Evolutionary conservation across 2,329 filamentous ascomycete genomes (phyloP), one percentile per base, ranked within the genome.

Genomic region (Passalora sequoiae): DNA sequence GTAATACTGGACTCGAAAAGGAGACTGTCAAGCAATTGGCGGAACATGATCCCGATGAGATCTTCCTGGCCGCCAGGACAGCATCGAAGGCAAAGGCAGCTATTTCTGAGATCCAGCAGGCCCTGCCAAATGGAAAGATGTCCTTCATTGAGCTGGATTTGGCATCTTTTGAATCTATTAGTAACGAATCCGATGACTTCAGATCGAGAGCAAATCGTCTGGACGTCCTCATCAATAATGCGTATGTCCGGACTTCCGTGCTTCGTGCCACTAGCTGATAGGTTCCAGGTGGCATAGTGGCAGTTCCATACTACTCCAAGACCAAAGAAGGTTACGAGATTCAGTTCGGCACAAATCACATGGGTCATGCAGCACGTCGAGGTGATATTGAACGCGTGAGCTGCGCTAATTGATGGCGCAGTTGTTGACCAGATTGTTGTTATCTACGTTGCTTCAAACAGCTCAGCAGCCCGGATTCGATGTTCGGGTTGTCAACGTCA

Each of bases 281-380:
- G 37, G 28, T 40, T 22, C 12, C 17, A 12, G 24, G 33, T n/a
- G 70, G 70, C 32, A 62, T 72, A 40, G 71, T 70, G 61, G 57
- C 54, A 17, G 38, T 54, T 6, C 62, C 65, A 2, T 57, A 53
- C 30, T 57, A 53, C 30, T 60, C 55, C 13, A 60, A 63, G 5
- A 74, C 72, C 0, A 60, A 64, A 9, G 70, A 75, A 30, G 72
- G 71, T 36, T 74, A 73, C 49, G 72, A 76, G 55, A 64, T 71
- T 27, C 42, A 75, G 40, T 71, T 75, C 43, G 73, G 69, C 20
- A 74, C 69, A 4, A 76, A 76, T 49, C 68, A 75, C 57, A 58
- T 75, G 46, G 73, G 71, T 22, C 72, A 73, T 47, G 68, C 70
- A n/a, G n/a, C n/a, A n/a, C n/a, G n/a, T n/a, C n/a, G n/a, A n/a